Evolutionary conservation across 2,329 filamentous ascomycete species (phyloP), one percentile per base, ranked within the genome.

Genomic region (Arachnopeziza araneosa): DNA sequence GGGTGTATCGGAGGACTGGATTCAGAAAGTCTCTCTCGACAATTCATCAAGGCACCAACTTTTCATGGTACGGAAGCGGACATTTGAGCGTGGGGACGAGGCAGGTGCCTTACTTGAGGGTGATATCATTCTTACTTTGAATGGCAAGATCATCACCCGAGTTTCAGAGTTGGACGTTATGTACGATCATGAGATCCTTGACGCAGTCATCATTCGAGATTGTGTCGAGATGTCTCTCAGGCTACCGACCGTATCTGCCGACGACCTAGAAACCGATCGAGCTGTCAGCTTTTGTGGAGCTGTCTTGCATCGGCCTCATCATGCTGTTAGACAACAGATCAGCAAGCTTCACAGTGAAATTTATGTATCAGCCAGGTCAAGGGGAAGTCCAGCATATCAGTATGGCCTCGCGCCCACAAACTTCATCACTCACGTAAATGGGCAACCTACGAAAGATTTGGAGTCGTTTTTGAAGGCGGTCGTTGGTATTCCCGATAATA

Each of bases 1-100:
- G 93, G 95, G 95, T 10, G 91, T 98, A 1, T 91, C 90, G 0
- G 93, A 98, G 69, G 88, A 96, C 63, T 98, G 93, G 95, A 96
- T 99, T 69, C 83, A 90, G 68, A 89, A 91, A 74, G 93, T 97
- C 1, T 88, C 95, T 57, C 80, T 87, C 66, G 91, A 91, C 63
- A 97, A 99, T 74, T 89, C 91, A 49, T 88, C 95, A 55, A 90
- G 92, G 60, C 95, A 99, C 72, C 95, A 99, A 76, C 84, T 99
- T 48, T 99, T 99, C 79, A 97, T 99, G 90, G 91, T 99, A 30
- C 89, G 91, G 69, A 99, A 99, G 77, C 88, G 96, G 53, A 86
- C 84, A 0, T 87, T 87, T 68, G 85, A 87, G 74, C 80, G 83
- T 17, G 76, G 85, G 52, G 83, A 83, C 23, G 82, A 80, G n/a